These are phyloP conservation scores for Chlorella sorokiniana DNA, from an alignment of 139 green algal species.

Conservation along the genomic window DNA sequence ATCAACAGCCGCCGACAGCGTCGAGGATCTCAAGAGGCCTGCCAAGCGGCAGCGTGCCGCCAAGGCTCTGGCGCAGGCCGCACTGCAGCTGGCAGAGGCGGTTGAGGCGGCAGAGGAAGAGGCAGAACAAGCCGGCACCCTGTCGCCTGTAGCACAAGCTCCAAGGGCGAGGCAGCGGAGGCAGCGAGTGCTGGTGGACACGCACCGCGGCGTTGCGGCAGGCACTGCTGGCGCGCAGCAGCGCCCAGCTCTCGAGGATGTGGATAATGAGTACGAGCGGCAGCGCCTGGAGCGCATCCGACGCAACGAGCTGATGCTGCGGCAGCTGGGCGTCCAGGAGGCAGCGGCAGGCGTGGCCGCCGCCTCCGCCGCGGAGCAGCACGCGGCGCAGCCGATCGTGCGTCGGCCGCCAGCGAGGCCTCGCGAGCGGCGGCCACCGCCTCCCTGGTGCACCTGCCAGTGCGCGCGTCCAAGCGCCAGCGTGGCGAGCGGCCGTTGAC, in stretches of 20 bases:
- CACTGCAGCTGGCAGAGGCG: neutral
- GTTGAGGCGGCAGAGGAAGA: neutral
- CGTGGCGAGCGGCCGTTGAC: neutral
- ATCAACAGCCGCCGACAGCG: no score
- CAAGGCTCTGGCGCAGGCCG: neutral
- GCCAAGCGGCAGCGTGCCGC: constrained; percentile 7
- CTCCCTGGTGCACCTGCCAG: neutral
- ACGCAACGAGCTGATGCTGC: constrained; percentile 52
- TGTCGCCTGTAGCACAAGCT: neutral
- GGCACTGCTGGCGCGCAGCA: neutral
- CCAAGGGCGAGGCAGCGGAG: neutral
- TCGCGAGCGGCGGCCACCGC: neutral
- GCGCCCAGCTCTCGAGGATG: neutral
- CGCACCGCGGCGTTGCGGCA: neutral
- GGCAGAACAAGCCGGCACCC: neutral
- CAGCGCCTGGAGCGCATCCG: constrained; percentile 48
- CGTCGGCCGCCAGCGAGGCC: neutral
- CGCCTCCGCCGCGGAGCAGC: neutral
- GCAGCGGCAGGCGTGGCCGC: constrained; percentile 19
- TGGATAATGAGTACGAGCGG: constrained; percentile 44
- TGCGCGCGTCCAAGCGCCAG: constrained; percentile 14
- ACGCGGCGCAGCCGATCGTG: neutral
- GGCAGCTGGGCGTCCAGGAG: constrained; percentile 39
- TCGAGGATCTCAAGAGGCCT: neutral
- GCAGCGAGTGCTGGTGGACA: constrained; percentile 20